Base-by-base conservation (phyloP, 2,329 filamentous ascomycete genomes). In the Magnaporthiopsis incrustans region DNA sequence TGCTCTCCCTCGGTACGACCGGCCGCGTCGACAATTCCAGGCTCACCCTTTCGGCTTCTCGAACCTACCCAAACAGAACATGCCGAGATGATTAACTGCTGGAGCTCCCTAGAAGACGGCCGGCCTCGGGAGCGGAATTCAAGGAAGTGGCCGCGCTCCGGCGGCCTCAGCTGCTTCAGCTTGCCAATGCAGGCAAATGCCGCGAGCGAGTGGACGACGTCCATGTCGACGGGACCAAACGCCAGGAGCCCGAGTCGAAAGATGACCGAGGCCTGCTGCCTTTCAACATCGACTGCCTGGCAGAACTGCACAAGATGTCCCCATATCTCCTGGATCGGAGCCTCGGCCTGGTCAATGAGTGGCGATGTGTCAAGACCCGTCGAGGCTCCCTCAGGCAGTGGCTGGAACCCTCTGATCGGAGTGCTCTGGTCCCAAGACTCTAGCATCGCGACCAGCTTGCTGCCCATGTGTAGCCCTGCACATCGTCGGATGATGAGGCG, bases 391-490 rank as follows among this genome's bases (percentile, higher is more conserved):
- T 0, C 50, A 1, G 0, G 76, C 64, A 7, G 69, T 67, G 1
- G 81, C 44, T 82, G 81, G 50, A 79, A 82, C 1, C 73, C 72
- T 0, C 80, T 82, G 26, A 57, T 57, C n/a, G n/a, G 56, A 7
- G 3, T 57, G 56, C n/a, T 57, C 56, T 57, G n/a, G 8, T 57
- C n/a, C 56, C 56, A 57, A 26, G 12, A 57, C 26, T 57, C 56
- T n/a, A 57, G 56, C 14, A 57, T 57, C 26, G 4, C 4, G n/a
- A 57, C 26, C 11, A 57, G 56, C n/a, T n/a, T 27, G n/a, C 14
- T 57, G 56, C 56, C 14, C 56, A 57, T 57, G 15, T 57, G 56
- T 57, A 25, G 56, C 56, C 56, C 56, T 57, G 56, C 56, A 26
- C 56, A 8, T 4, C n/a, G 56, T 57, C n/a, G 56, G 26, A 57